These are phyloP conservation scores for Chrysopogon serrulatus DNA, from an alignment of 176 grass and related monocot genomes.

Conservation along the genomic window DNA sequence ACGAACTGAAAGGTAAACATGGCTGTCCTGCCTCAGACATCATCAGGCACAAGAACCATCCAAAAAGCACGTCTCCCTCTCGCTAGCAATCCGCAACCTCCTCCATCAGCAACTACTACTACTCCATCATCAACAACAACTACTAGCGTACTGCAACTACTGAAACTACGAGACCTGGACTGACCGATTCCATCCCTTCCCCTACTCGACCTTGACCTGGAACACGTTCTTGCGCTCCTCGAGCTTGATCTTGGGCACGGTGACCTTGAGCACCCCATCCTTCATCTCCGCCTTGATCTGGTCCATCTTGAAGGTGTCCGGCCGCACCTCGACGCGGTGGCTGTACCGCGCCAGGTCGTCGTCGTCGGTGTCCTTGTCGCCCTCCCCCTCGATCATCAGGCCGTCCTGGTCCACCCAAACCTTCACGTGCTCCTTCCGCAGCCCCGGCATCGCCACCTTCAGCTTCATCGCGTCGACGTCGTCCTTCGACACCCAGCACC, in stretches of 20 bases:
- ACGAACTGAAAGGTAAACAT: background rate
- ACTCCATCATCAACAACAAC: background rate
- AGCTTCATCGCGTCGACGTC: slow-evolving; percentile 45
- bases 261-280: slow-evolving; percentile 65
- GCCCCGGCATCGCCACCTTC: slow-evolving; percentile 62
- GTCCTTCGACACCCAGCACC: slow-evolving; percentile 43
- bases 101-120: background rate
- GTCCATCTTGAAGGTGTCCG: slow-evolving; percentile 48
- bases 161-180: background rate
- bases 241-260: slow-evolving; percentile 58
- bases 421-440: slow-evolving; percentile 73
- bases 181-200: background rate
- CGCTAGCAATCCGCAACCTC: background rate
- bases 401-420: slow-evolving; percentile 42
- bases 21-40: background rate
- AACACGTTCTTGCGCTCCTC: slow-evolving; percentile 60
- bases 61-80: background rate
- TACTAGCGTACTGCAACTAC: background rate
- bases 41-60: background rate
- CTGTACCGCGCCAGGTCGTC: background rate
- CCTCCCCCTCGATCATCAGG: slow-evolving; percentile 50
- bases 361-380: slow-evolving; percentile 9
- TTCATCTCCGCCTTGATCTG: slow-evolving; percentile 78
- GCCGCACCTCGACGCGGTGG: slow-evolving; percentile 37
- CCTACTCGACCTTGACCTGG: slow-evolving; percentile 49